These are phyloP conservation scores for Penicillium rolfsii DNA, from an alignment of 2,329 filamentous ascomycete species.

Conservation along the genomic window DNA sequence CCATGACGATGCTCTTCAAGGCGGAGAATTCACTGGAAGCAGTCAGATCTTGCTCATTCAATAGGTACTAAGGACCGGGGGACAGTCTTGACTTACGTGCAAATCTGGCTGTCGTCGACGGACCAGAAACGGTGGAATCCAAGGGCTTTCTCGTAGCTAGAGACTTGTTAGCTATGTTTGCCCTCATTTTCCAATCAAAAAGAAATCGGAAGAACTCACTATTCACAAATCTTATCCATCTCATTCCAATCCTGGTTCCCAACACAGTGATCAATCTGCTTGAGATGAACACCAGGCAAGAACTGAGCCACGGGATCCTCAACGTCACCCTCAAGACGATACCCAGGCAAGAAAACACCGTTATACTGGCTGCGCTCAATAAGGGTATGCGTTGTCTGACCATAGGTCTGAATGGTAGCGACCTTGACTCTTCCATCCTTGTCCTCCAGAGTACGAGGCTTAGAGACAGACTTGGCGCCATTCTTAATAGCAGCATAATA, in stretches of 20 bases:
- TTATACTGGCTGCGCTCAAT: conserved; percentile 72
- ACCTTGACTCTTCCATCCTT: conserved; percentile 68
- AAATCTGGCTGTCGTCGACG: conserved; percentile 90
- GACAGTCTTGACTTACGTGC: conserved; percentile 54
- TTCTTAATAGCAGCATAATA: conserved; percentile 70
- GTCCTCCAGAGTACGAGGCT: conserved; percentile 63
- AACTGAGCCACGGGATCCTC: conserved; percentile 51
- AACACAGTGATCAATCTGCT: conserved; percentile 91
- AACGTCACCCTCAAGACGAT: conserved; percentile 57
- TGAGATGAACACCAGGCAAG: conserved; percentile 68
- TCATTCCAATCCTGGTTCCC: conserved; percentile 96
- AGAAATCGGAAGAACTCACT: conserved; percentile 46
- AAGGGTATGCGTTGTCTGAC: conserved; percentile 92
- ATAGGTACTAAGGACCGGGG: background rate
- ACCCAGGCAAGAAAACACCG: conserved; percentile 83
- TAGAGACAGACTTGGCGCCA: conserved; percentile 44
- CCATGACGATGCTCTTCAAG: conserved; percentile 87
- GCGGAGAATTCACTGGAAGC: conserved; percentile 72
- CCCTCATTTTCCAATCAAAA: background rate
- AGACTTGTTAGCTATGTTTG: conserved; percentile 10
- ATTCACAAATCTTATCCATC: conserved; percentile 69
- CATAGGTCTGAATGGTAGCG: conserved; percentile 87
- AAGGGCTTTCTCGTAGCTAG: conserved; percentile 81
- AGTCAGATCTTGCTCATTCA: background rate
- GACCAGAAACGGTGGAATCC: conserved; percentile 98